Conservation (phyloP, 345 rosid genomes). For the Hibiscus mutabilis region DNA sequence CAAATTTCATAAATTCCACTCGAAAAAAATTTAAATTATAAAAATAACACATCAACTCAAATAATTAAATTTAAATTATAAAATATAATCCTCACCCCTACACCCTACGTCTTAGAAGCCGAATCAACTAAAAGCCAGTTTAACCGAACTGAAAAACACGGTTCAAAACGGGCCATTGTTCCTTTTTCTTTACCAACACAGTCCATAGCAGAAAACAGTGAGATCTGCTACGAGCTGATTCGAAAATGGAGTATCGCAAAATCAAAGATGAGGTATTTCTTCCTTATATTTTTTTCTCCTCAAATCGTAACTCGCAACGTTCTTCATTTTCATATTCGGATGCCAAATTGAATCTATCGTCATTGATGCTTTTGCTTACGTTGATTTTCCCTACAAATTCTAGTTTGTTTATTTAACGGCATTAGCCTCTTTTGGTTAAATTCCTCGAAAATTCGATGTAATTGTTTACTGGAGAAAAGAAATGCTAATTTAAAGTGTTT, state of each 20-base stretch:
- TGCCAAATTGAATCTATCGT: neutral
- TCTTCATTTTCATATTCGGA: neutral
- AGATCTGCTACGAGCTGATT: constrained; percentile 25
- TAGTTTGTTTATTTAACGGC: neutral
- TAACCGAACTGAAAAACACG: neutral
- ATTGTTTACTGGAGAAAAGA: neutral
- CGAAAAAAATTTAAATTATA: too few species aligned
- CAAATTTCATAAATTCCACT: too few species aligned
- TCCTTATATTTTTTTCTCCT: neutral
- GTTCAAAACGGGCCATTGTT: neutral
- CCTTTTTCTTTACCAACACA: neutral
- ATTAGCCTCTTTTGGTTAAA: neutral
- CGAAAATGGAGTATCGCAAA: constrained; percentile 66
- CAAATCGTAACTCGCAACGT: neutral
- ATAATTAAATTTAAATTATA: too few species aligned
- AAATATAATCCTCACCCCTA: too few species aligned
- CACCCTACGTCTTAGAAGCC: too few species aligned
- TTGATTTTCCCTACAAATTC: neutral
- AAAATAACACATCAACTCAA: too few species aligned
- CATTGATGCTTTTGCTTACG: neutral
- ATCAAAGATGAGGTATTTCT: constrained; percentile 65
- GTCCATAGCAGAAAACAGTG: neutral
- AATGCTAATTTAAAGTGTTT: neutral
- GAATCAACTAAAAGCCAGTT: too few species aligned
- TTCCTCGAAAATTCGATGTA: neutral